Conservation (phyloP, 768 basidiomycete species). For the Hortiboletus flavorubellus region DNA sequence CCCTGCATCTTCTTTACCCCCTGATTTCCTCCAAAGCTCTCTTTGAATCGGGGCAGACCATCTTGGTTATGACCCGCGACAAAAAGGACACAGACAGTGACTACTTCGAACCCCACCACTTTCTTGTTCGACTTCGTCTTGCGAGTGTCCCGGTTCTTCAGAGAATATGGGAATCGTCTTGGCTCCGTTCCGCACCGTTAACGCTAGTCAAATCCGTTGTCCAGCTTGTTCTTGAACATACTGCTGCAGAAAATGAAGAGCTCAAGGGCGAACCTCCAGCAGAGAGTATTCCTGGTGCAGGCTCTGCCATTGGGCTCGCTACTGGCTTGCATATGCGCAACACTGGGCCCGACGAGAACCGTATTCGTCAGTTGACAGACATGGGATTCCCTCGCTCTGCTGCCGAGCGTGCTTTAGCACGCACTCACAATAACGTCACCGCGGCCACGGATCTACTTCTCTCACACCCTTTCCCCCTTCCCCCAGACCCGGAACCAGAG, state of each 20-base stretch:
- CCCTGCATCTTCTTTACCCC: conserved; percentile 70
- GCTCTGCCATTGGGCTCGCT: conserved; percentile 31
- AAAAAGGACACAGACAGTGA: conserved; percentile 73
- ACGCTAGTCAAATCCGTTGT: conserved; percentile 74
- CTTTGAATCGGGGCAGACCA: conserved; percentile 83
- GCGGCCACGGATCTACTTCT: conserved; percentile 87
- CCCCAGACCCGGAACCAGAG: conserved; percentile 54
- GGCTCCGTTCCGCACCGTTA: conserved; percentile 76
- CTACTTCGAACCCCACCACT: conserved; percentile 83
- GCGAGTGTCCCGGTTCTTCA: conserved; percentile 63
- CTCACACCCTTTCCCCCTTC: conserved; percentile 73
- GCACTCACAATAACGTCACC: conserved; percentile 84
- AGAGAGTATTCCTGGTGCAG: conserved; percentile 33
- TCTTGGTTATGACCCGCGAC: conserved; percentile 66
- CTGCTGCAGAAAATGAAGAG: conserved; percentile 80
- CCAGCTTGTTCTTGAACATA: conserved; percentile 73
- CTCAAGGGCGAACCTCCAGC: conserved; percentile 43
- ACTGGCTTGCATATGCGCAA: conserved; percentile 33
- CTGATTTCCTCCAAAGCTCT: conserved; percentile 77
- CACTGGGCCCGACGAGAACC: conserved; percentile 66
- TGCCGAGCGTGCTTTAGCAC: conserved; percentile 76
- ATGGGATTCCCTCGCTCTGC: conserved; percentile 97
- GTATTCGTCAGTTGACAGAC: conserved; percentile 81
- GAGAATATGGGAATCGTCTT: conserved; percentile 76
- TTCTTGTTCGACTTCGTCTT: conserved; percentile 78